phyloP scores from a whole-genome alignment of 2,329 filamentous ascomycete genomes.

The Xylaria sp. region DNA sequence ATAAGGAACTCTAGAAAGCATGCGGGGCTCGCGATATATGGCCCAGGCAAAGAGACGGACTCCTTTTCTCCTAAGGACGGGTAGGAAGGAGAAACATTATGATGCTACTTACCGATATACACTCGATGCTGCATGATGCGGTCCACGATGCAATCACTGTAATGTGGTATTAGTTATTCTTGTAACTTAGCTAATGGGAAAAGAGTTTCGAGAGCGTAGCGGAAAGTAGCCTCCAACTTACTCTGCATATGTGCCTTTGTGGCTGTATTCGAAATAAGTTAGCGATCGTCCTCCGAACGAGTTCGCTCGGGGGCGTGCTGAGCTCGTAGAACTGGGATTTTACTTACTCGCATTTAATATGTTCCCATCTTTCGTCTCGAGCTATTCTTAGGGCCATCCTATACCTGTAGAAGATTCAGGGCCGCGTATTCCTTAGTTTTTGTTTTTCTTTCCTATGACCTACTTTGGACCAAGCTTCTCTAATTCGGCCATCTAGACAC shows the following conservation, averaged over 20 bases:
- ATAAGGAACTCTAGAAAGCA: neutral
- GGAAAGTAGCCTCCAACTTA: constrained; percentile 19
- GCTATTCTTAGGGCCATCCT: constrained; percentile 66
- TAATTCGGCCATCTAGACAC: constrained; percentile 60
- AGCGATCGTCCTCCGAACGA: neutral
- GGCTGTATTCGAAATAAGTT: constrained; percentile 20
- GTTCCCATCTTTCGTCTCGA: constrained; percentile 87
- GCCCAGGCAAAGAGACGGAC: neutral
- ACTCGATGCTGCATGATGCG: constrained; percentile 44
- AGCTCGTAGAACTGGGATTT: constrained; percentile 49
- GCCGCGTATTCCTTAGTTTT: neutral
- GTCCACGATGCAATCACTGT: constrained; percentile 44
- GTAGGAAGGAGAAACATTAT: neutral
- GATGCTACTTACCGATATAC: constrained; percentile 35
- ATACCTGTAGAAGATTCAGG: constrained; percentile 28
- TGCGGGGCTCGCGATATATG: neutral
- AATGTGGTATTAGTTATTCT: constrained; percentile 13
- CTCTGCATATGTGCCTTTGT: constrained; percentile 42
- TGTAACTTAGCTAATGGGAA: neutral
- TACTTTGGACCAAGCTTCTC: constrained; percentile 93
- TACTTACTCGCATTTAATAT: constrained; percentile 89
- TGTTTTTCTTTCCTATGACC: neutral
- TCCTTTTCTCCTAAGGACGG: constrained; percentile 9
- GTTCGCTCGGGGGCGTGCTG: neutral
- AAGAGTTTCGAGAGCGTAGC: neutral